Conservation (phyloP, 225 moss, liverwort and hornwort species). For the Asterella californica region DNA sequence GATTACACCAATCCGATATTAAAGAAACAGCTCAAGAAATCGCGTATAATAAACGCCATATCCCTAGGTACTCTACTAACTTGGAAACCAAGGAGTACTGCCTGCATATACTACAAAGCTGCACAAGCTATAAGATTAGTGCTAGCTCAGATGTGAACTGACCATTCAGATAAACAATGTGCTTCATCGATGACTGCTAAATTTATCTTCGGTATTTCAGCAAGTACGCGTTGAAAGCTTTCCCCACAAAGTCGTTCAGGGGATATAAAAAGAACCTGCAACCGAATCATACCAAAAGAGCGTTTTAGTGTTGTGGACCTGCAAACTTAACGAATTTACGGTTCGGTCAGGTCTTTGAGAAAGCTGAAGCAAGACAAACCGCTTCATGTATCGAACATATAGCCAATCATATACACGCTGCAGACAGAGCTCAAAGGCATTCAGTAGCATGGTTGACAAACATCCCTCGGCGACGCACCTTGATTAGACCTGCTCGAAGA, state of each 20-base stretch:
- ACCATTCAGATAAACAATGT: conserved; percentile 98
- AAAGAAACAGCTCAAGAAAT: background rate
- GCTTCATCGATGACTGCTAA: conserved; percentile 93
- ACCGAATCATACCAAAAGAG: background rate
- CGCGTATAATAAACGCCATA: background rate
- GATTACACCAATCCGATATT: too few relatives aligned
- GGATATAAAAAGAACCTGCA: conserved; percentile 84
- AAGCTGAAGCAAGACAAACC: too few relatives aligned
- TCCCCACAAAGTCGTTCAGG: conserved; percentile 85
- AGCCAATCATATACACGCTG: too few relatives aligned
- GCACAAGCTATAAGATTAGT: background rate
- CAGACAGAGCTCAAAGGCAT: background rate
- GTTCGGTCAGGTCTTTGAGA: too few relatives aligned
- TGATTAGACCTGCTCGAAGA: conserved; percentile 63
- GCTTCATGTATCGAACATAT: too few relatives aligned
- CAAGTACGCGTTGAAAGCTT: conserved; percentile 64
- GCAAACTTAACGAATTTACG: too few relatives aligned
- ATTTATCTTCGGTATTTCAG: conserved; percentile 61
- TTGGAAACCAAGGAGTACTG: background rate
- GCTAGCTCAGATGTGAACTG: background rate
- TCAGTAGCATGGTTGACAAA: background rate
- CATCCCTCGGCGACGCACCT: conserved; percentile 39
- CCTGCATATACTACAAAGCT: background rate
- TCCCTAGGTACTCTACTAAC: background rate
- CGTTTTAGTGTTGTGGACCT: too few relatives aligned